A percentile compares a stretch with the other conserved stretches of the same genome.
These are phyloP conservation scores for Tetraselmis chui DNA, from an alignment of 139 green algal species.

Conservation along the genomic window DNA sequence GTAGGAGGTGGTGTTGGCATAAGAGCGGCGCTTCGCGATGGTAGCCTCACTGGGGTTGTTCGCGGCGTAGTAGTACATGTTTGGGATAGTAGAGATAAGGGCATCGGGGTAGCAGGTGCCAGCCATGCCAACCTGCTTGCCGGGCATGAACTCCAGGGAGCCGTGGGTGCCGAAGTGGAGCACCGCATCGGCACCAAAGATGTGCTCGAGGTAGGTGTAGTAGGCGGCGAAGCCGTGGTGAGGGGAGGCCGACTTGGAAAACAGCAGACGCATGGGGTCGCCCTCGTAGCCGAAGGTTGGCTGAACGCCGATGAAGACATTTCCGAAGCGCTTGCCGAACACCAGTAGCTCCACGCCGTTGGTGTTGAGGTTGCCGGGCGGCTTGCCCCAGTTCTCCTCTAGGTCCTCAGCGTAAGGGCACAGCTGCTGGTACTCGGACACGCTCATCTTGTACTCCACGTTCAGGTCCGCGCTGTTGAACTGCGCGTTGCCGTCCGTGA, in stretches of 20 bases:
- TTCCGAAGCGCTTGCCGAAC: slow-evolving; percentile 95
- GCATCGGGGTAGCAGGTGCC: slow-evolving; percentile 95
- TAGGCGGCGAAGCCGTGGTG: slow-evolving; percentile 99
- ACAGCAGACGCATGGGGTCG: slow-evolving; percentile 98
- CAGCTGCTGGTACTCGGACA: slow-evolving; percentile 83
- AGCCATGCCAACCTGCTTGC: slow-evolving; percentile 97
- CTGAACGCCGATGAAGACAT: slow-evolving; percentile 99
- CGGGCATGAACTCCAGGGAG: slow-evolving; percentile 99
- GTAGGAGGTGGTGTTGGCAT: slow-evolving; percentile 99
- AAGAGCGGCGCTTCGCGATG: slow-evolving; percentile 96
- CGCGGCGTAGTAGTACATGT: slow-evolving; percentile 99
- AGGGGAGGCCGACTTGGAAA: slow-evolving; percentile 82
- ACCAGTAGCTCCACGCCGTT: slow-evolving; percentile 91
- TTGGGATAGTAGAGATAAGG: slow-evolving; percentile 94
- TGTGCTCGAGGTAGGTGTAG: slow-evolving; percentile 97
- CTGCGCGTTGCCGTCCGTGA: slow-evolving; percentile 82
- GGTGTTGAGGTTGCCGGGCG: slow-evolving; percentile 90
- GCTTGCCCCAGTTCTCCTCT: slow-evolving; percentile 99
- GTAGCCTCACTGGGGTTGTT: slow-evolving; percentile 99
- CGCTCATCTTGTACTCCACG: slow-evolving; percentile 88
- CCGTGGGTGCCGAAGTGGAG: slow-evolving; percentile 99
- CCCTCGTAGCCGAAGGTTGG: slow-evolving; percentile 99
- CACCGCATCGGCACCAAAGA: slow-evolving; percentile 93
- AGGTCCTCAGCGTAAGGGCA: slow-evolving; percentile 86
- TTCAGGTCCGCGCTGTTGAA: slow-evolving; percentile 94